Percentiles rank a stretch among this genome's conserved stretches.
Evolutionary conservation across 75 land plant species (phyloP).

Genomic region (Cunninghamia lanceolata): DNA sequence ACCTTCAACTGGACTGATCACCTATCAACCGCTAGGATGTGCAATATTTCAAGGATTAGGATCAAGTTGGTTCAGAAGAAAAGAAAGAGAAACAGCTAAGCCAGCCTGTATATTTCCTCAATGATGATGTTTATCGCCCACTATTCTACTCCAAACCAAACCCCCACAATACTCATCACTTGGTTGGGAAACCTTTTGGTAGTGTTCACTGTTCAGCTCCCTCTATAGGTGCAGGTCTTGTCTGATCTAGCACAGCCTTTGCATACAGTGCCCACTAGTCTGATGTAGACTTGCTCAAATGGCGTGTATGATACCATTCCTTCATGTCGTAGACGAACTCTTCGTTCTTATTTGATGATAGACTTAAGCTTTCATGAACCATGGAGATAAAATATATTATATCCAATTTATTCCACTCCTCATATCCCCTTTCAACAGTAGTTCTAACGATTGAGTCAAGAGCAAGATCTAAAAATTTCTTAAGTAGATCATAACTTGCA

Average conservation of each 20-base stretch:
- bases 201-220: slow-evolving; percentile 86
- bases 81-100: slow-evolving; percentile 90
- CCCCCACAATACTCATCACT: slow-evolving; percentile 91
- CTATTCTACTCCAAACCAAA: slow-evolving; percentile 75
- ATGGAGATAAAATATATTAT: slow-evolving; percentile 74
- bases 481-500: too few species aligned
- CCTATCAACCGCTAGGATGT: slow-evolving; percentile 97
- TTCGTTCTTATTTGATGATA: slow-evolving; percentile 86
- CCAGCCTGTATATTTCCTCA: slow-evolving; percentile 97
- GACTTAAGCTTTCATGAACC: slow-evolving; percentile 84
- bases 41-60: slow-evolving; percentile 76
- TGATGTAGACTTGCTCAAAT: slow-evolving; percentile 36
- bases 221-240: slow-evolving; percentile 78
- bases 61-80: slow-evolving; percentile 83
- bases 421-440: too few species aligned
- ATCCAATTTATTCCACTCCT: too few species aligned
- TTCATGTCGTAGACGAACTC: slow-evolving; percentile 85
- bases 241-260: slow-evolving; percentile 89
- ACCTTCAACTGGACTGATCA: slow-evolving; percentile 96
- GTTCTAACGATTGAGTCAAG: too few species aligned
- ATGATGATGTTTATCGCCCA: slow-evolving; percentile 96
- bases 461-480: too few species aligned
- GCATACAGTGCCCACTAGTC: slow-evolving; percentile 85
- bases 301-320: slow-evolving; percentile 72
- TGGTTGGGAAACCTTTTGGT: slow-evolving; percentile 77